phyloP scores from a whole-genome alignment of 2,329 filamentous ascomycete genomes.

The Exophiala mesophila region DNA sequence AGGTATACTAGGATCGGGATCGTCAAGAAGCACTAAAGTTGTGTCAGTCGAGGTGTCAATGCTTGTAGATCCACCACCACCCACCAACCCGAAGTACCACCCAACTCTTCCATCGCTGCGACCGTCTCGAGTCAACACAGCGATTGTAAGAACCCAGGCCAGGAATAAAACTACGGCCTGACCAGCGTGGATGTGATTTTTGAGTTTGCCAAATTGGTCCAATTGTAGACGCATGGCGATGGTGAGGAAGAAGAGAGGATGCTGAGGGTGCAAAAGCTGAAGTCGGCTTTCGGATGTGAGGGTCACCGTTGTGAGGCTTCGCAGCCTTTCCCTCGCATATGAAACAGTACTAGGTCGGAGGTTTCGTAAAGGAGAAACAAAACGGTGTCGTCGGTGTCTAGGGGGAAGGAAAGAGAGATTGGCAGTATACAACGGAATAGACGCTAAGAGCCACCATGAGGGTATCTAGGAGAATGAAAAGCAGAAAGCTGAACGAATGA shows the following conservation, averaged over 20 bases:
- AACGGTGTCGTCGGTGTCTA: no score
- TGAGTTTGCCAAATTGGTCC: conserved; percentile 48
- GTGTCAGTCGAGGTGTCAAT: conserved; percentile 1
- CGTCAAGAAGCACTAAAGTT: conserved; percentile 53
- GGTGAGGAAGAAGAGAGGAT: neutral
- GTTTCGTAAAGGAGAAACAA: no score
- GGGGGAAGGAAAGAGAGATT: no score
- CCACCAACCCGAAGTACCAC: conserved; percentile 48
- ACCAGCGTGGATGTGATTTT: conserved; percentile 50
- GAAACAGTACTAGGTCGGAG: no score
- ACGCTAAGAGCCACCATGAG: no score
- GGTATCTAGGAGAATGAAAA: no score
- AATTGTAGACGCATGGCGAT: conserved; percentile 22
- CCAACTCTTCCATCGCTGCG: conserved; percentile 50
- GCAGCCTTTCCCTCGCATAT: no score
- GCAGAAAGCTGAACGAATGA: neutral
- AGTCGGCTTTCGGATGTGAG: no score
- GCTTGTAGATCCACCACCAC: neutral
- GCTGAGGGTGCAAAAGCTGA: neutral
- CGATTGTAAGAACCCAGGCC: conserved; percentile 53
- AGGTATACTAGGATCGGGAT: conserved; percentile 57
- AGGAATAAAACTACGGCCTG: conserved; percentile 56
- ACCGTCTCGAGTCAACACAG: conserved; percentile 53
- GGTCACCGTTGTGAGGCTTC: no score
- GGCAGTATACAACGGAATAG: no score